A percentile compares a stretch with the other conserved stretches of the same genome.
These are phyloP conservation scores for Hortaea sp. DNA, from an alignment of 2,329 filamentous ascomycete genomes.

Conservation along the genomic window DNA sequence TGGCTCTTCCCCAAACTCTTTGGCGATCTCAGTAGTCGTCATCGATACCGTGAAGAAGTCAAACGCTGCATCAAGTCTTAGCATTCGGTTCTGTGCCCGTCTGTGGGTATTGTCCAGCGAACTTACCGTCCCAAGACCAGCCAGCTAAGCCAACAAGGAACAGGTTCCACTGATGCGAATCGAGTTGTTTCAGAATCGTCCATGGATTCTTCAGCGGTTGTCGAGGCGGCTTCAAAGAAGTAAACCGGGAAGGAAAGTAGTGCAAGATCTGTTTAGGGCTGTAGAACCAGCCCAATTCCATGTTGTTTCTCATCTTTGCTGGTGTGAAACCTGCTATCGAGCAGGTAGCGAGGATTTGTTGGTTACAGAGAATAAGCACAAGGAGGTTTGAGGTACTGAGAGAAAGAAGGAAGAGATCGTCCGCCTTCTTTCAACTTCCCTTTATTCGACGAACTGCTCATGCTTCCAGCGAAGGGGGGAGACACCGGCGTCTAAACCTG, in stretches of 20 bases:
- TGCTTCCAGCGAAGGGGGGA: too few species aligned
- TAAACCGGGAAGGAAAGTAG: slow-evolving; percentile 11
- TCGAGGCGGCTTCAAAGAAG: slow-evolving; percentile 10
- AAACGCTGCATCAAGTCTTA: slow-evolving; percentile 33
- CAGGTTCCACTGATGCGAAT: slow-evolving; percentile 24
- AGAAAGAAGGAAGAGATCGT: too few species aligned
- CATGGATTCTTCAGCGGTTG: slow-evolving; percentile 19
- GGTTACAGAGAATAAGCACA: not conserved
- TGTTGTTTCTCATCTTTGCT: slow-evolving; percentile 11
- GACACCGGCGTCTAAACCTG: too few species aligned
- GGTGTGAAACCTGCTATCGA: not conserved
- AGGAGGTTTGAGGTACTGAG: not conserved
- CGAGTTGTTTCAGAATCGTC: slow-evolving; percentile 17
- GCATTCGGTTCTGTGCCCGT: not conserved
- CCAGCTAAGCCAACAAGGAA: slow-evolving; percentile 14
- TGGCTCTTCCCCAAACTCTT: slow-evolving; percentile 44
- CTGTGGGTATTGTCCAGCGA: not conserved
- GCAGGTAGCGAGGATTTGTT: not conserved
- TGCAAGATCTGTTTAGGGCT: slow-evolving; percentile 10
- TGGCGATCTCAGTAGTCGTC: slow-evolving; percentile 44
- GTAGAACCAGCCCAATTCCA: slow-evolving; percentile 16
- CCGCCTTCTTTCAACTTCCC: too few species aligned
- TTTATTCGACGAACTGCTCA: too few species aligned
- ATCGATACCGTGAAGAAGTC: slow-evolving; percentile 52
- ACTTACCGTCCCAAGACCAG: slow-evolving; percentile 45